Evolutionary conservation across 768 basidiomycete species (phyloP), one percentile per base, ranked within the genome.

Genomic region (Austroboletus eburneus): DNA sequence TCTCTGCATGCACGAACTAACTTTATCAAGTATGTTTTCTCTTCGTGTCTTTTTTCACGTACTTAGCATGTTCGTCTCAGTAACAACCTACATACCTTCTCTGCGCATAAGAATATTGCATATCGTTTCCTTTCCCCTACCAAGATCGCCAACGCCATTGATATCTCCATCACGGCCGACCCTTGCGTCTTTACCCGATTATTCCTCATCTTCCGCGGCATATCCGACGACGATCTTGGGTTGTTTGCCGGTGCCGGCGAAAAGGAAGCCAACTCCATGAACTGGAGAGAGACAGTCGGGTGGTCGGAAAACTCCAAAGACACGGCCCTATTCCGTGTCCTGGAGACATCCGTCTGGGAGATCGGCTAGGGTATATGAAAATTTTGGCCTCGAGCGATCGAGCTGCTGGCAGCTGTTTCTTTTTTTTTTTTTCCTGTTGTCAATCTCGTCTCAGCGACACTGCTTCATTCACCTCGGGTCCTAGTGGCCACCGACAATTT

Each of bases 231-330:
- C 46, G 90, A 92, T 52, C 69, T 87, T 46, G 78, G 78, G 17
- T 62, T 80, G 33, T 91, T 91, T 62, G 79, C 81, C 5, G 83
- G 79, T 17, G 81, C 87, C 2, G 87, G 90, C 10, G 90, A 90
- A 69, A 91, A 91, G 66, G 90, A 91, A 63, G 90, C 89, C 24
- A 87, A 87, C 51, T 68, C 72, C 9, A 76, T 77, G 56, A 89
- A 91, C 67, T 92, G 90, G 90, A 71, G 87, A 46, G 85, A 86
- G 58, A 68, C 81, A 33, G 79, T 91, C 37, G 84, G 83, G 20
- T 91, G 87, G 85, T 80, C 81, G 9, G 90, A 91, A 65, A 77
- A 83, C 58, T 82, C 82, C 45, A 89, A 88, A 63, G 88, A 91
- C 51, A 58, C 79, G 17, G 69, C 76, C 14, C 69, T 83, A 63